A percentile compares a stretch with the other conserved stretches of the same genome.
phyloP scores from a whole-genome alignment of 1,139 yeast species.

The Taiozyma onychis region DNA sequence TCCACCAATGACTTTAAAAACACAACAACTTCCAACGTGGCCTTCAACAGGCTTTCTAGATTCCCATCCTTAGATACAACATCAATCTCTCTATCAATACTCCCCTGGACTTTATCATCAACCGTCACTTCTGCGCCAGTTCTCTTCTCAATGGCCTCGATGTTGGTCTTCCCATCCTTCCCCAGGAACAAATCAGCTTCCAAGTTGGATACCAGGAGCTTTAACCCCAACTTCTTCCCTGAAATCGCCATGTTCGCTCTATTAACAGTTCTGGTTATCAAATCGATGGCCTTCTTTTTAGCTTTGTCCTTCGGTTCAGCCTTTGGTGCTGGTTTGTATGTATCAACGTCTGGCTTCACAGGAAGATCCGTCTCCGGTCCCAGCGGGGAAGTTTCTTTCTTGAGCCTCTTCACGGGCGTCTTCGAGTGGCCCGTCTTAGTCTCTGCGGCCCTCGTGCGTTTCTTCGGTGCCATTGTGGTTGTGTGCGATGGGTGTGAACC shows the following conservation, averaged over 20 bases:
- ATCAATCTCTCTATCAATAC: constrained; percentile 4
- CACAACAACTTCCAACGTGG: constrained; percentile 1
- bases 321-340: neutral
- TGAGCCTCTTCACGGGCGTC: neutral
- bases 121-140: neutral
- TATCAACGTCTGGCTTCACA: neutral
- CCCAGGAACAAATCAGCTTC: constrained; percentile 4
- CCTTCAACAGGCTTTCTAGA: neutral
- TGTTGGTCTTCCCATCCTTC: constrained; percentile 2
- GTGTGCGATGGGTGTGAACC: neutral
- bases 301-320: neutral
- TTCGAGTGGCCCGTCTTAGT: neutral
- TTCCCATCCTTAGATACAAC: neutral
- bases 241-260: neutral
- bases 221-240: neutral
- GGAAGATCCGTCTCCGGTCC: neutral
- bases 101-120: constrained; percentile 1
- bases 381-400: neutral
- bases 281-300: neutral
- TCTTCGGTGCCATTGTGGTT: constrained; percentile 21
- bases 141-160: constrained; percentile 1
- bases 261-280: neutral
- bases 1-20: neutral
- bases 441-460: constrained; percentile 20
- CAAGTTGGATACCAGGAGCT: constrained; percentile 1